A percentile compares a stretch with the other conserved stretches of the same genome.
Conservation (phyloP, 177 flowering plant species). For the Vitis hybrid region DNA sequence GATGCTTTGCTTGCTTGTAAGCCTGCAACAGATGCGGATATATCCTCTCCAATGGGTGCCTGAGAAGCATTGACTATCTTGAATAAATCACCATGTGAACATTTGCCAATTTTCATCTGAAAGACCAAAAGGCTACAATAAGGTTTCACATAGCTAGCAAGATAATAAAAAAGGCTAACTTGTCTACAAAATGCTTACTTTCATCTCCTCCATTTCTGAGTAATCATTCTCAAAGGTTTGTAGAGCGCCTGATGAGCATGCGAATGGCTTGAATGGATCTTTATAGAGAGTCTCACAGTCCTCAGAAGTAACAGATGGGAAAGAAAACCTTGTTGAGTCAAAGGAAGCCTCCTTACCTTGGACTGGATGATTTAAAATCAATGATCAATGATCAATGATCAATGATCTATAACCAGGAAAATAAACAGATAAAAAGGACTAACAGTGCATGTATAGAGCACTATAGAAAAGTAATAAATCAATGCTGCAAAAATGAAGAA, state of each 20-base stretch:
- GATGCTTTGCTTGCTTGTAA: constrained; percentile 24
- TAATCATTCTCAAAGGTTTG: constrained; percentile 28
- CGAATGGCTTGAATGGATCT: constrained; percentile 30
- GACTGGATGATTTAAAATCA: constrained; percentile 30
- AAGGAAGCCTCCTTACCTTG: constrained; percentile 43
- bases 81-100: constrained; percentile 9
- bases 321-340: constrained; percentile 40
- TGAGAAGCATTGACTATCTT: constrained; percentile 13
- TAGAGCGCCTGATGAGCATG: constrained; percentile 26
- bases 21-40: constrained; percentile 15
- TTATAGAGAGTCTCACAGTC: constrained; percentile 30
- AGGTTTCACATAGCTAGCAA: neutral
- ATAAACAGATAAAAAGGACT: no score
- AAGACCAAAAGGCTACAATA: constrained; percentile 5
- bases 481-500: no score
- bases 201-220: constrained; percentile 27
- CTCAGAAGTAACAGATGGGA: constrained; percentile 32
- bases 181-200: constrained; percentile 29
- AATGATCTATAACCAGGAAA: neutral
- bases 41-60: constrained; percentile 20
- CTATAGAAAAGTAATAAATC: no score
- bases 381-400: neutral
- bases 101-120: constrained; percentile 37
- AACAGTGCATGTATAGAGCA: no score
- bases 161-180: neutral